phyloP scores from a whole-genome alignment of 2,329 filamentous ascomycete genomes.

The Tolypocladium tropicale region DNA sequence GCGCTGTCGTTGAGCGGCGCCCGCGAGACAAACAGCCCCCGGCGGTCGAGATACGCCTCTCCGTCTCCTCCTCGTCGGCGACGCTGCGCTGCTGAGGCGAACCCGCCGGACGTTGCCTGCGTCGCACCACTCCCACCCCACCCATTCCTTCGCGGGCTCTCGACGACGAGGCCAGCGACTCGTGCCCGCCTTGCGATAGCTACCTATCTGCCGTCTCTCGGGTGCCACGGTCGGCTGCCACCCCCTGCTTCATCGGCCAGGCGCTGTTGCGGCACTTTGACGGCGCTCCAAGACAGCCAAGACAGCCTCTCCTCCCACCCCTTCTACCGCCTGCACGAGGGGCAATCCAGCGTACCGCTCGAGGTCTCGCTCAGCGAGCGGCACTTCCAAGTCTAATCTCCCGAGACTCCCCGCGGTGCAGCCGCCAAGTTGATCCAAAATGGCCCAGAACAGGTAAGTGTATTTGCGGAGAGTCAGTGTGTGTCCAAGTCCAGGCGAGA shows the following conservation, averaged over 20 bases:
- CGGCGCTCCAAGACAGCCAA: neutral
- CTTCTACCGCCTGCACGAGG: neutral
- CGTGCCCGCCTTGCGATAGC: neutral
- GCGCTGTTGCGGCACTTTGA: neutral
- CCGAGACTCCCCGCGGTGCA: conserved; percentile 2
- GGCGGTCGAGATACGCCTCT: neutral
- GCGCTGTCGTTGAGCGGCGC: neutral
- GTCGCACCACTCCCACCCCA: neutral
- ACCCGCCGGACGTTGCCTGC: neutral
- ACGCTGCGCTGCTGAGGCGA: neutral
- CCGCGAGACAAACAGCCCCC: neutral
- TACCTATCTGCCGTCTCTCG: neutral
- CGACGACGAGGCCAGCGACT: neutral
- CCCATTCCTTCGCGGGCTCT: neutral
- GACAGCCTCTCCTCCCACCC: too few species aligned
- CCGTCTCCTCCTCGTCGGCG: neutral
- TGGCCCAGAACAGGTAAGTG: conserved; percentile 21
- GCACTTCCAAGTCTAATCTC: neutral
- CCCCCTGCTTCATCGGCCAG: neutral
- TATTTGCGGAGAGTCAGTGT: neutral
- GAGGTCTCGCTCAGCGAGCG: neutral
- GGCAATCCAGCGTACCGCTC: neutral
- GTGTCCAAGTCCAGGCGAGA: neutral
- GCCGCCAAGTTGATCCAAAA: conserved; percentile 9
- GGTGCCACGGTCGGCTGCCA: neutral